Evolutionary conservation across 352 stramenopile genomes (phyloP).

Genomic region (Phytophthora aleatoria): DNA sequence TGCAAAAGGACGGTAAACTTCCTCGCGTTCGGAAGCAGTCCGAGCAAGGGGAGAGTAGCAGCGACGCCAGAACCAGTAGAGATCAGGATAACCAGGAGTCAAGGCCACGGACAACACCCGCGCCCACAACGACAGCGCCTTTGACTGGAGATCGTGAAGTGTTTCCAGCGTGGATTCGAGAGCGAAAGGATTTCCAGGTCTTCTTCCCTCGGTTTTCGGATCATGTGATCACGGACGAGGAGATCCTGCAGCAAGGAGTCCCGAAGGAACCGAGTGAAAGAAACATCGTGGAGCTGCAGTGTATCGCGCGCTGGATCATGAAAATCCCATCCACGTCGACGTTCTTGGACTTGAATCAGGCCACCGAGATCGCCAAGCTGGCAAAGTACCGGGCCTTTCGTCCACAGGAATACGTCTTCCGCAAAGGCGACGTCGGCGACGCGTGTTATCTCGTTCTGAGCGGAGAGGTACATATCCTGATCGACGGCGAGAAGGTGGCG

Average conservation of each 20-base stretch:
- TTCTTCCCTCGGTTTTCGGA: conserved; percentile 72
- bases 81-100: conserved; percentile 5
- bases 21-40: conserved; percentile 16
- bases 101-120: conserved; percentile 13
- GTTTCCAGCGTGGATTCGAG: conserved; percentile 66
- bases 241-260: conserved; percentile 67
- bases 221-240: conserved; percentile 66
- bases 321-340: conserved; percentile 72
- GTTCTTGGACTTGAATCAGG: conserved; percentile 69
- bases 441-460: conserved; percentile 70
- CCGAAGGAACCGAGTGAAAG: conserved; percentile 63
- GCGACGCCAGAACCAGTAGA: conserved; percentile 2
- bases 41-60: conserved; percentile 5
- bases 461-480: conserved; percentile 70
- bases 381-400: conserved; percentile 56
- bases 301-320: conserved; percentile 76
- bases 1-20: conserved; percentile 21
- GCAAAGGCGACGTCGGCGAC: conserved; percentile 66
- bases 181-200: conserved; percentile 80
- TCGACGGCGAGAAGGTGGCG: conserved; percentile 62
- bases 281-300: conserved; percentile 79
- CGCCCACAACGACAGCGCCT: conserved; percentile 2
- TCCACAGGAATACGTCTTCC: conserved; percentile 61
- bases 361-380: conserved; percentile 73
- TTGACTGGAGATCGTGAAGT: conserved; percentile 41